Conservation (phyloP, 2,329 filamentous ascomycete genomes). For the Cladophialophora psammophila region DNA sequence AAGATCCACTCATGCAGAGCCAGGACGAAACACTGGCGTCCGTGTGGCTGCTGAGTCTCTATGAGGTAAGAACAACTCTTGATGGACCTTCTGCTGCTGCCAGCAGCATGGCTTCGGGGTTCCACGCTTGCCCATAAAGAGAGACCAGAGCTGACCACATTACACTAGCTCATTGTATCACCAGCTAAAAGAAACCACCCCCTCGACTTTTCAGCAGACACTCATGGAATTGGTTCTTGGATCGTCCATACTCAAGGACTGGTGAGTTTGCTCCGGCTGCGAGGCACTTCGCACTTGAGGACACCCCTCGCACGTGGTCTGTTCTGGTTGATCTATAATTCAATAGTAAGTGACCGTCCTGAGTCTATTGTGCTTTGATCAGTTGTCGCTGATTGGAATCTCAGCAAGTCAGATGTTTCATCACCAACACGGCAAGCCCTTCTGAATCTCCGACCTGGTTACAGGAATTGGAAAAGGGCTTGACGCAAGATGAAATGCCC, state of each 20-base stretch:
- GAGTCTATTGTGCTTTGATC: neutral
- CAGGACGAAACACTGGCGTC: constrained; percentile 31
- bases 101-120: too few relatives aligned
- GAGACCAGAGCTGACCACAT: neutral
- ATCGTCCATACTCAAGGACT: constrained; percentile 33
- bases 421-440: constrained; percentile 28
- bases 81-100: neutral
- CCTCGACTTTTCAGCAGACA: neutral
- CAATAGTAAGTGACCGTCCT: constrained; percentile 24
- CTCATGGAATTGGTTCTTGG: constrained; percentile 25
- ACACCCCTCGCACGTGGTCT: constrained; percentile 20
- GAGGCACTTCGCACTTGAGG: constrained; percentile 25
- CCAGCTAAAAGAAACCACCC: neutral
- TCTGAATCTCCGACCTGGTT: constrained; percentile 31
- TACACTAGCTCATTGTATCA: constrained; percentile 28
- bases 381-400: neutral
- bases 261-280: constrained; percentile 28
- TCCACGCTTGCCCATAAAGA: neutral
- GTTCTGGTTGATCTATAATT: constrained; percentile 33
- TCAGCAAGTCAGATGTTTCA: constrained; percentile 33
- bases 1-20: constrained; percentile 19
- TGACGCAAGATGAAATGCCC: constrained; percentile 15
- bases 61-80: constrained; percentile 29
- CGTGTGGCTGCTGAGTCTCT: constrained; percentile 36
- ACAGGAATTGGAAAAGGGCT: constrained; percentile 22